phyloP scores from a whole-genome alignment of 352 stramenopile genomes.

The Blastocystis sp. region DNA sequence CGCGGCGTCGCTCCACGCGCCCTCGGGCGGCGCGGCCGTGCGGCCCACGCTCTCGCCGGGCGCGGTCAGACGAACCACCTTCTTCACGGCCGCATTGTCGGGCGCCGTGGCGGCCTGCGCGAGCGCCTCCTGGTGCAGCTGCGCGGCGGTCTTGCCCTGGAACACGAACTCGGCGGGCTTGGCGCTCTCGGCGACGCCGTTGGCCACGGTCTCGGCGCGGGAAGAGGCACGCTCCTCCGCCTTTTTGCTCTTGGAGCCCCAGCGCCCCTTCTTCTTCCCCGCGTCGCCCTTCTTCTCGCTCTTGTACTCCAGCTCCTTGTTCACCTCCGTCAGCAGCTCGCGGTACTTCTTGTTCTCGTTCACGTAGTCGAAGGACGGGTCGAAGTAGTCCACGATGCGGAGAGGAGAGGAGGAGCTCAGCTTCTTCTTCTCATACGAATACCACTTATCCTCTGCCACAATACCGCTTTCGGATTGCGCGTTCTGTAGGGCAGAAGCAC shows the following conservation, averaged over 20 bases:
- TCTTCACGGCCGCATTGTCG: neutral
- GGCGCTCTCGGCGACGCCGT: neutral
- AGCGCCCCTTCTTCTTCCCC: conserved; percentile 46
- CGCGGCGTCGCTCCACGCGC: neutral
- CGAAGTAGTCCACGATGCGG: conserved; percentile 8
- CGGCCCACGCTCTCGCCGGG: neutral
- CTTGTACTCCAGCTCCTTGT: conserved; percentile 59
- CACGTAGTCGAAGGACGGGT: conserved; percentile 39
- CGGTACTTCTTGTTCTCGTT: conserved; percentile 31
- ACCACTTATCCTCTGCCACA: neutral
- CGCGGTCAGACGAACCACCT: neutral
- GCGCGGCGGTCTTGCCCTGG: neutral
- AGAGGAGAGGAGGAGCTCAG: neutral
- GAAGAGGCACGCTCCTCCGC: neutral
- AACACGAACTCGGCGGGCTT: neutral
- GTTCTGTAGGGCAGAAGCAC: conserved; percentile 12
- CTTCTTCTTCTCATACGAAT: conserved; percentile 40
- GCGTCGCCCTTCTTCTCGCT: conserved; percentile 50
- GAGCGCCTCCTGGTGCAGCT: neutral
- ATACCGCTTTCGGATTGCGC: neutral
- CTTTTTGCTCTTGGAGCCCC: conserved; percentile 8
- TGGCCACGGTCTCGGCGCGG: neutral
- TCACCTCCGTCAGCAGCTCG: conserved; percentile 48
- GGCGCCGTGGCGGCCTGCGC: neutral
- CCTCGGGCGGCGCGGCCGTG: neutral